phyloP scores from a whole-genome alignment of 768 basidiomycete genomes.

The Naganishia friedmannii region DNA sequence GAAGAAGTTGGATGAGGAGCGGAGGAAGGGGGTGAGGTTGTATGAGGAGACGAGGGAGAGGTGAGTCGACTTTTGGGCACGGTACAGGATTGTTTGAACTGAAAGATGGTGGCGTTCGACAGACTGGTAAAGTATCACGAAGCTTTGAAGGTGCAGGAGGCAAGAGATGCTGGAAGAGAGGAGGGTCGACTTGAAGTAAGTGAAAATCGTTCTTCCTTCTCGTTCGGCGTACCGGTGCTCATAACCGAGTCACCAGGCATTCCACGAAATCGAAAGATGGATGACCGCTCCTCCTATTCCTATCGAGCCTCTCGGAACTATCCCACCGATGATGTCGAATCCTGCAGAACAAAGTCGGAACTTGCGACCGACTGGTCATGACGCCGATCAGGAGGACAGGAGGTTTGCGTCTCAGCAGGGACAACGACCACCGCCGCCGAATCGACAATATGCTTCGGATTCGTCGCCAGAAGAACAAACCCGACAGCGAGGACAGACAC shows the following conservation, averaged over 20 bases:
- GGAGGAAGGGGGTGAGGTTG: slow-evolving; percentile 39
- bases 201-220: not conserved
- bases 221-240: not conserved
- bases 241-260: slow-evolving; percentile 42
- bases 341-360: not conserved
- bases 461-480: not conserved
- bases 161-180: slow-evolving; percentile 45
- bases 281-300: slow-evolving; percentile 50
- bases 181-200: slow-evolving; percentile 48
- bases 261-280: slow-evolving; percentile 49
- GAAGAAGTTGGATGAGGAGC: slow-evolving; percentile 48
- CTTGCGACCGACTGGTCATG: slow-evolving; percentile 1
- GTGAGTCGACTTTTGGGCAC: slow-evolving; percentile 33
- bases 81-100: not conserved
- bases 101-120: not conserved
- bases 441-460: not conserved
- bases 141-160: slow-evolving; percentile 45
- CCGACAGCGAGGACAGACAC: not conserved
- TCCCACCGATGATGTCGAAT: slow-evolving; percentile 35
- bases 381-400: slow-evolving; percentile 1
- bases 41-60: slow-evolving; percentile 47
- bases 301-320: slow-evolving; percentile 41
- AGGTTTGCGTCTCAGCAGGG: not conserved
- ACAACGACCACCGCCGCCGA: not conserved
- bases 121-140: slow-evolving; percentile 48